Evolutionary conservation across 108 stramenopile genomes (phyloP), one percentile per base, ranked within the genome.

Genomic region (Pelagomonas calceolata): DNA sequence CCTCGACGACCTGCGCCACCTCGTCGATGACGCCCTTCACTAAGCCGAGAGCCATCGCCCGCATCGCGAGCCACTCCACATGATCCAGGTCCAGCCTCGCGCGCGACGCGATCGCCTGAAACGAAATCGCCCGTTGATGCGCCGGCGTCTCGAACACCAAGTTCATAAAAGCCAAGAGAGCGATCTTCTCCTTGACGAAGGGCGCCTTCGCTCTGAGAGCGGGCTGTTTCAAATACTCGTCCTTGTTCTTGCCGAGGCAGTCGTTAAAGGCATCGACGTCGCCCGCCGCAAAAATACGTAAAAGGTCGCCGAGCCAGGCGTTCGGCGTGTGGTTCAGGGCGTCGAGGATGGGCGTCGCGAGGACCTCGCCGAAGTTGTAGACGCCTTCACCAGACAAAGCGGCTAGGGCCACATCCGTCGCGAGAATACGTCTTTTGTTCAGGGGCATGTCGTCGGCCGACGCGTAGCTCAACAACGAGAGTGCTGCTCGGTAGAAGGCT

Each of bases 11-110:
- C 71, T 81, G 73, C 51, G 87, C 91, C 5, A 94, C 89, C 80
- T 94, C 85, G 79, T 96, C 93, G 84, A 95, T 92, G 32, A 65
- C 78, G 35, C 84, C 86, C 75, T 90, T 84, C 67, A 98, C 86
- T 30, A 99, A 81, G n/a, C 90, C 80, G 78, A 94, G 80, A n/a
- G 87, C 86, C 75, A 99, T 84, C 36, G 95, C 96, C 31, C 93
- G 78, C 98, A 99, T 99, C 44, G 95, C 74, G 63, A 98, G 84
- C 98, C 93, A 95, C 76, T 99, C 98, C 44, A 99, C 98, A 81
- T 95, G 94, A 63, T 94, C 93, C 37, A 71, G 26, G 18, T 81
- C 78, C 37, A 94, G 74, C 18, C 81, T 79, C 34, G 91, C 86
- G 44, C 86, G 72, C 14, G 79, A 78, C 5, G 96, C 92, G 68